Evolutionary conservation across 345 rosid species (phyloP).

Genomic region (Kernera saxatilis): DNA sequence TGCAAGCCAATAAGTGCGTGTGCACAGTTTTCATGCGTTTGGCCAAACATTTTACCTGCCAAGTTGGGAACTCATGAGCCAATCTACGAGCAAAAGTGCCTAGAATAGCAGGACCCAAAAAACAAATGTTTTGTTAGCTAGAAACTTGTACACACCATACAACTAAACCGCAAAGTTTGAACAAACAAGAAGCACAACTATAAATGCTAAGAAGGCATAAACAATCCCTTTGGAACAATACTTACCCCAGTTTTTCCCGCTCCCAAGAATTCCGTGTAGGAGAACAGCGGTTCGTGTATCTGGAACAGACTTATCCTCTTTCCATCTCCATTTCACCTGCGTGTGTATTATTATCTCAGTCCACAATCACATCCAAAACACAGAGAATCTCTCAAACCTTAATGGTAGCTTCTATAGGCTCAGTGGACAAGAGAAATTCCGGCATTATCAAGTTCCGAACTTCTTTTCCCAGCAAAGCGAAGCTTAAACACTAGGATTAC

Average conservation of each 20-base stretch:
- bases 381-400: background rate
- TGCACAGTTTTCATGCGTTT: background rate
- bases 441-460: background rate
- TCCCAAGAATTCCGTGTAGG: slow-evolving; percentile 85
- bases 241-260: slow-evolving; percentile 93
- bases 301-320: slow-evolving; percentile 55
- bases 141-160: background rate
- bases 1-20: background rate
- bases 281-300: slow-evolving; percentile 95
- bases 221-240: background rate
- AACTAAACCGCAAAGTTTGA: background rate
- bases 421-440: background rate
- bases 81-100: slow-evolving; percentile 85
- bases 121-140: background rate
- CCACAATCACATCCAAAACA: background rate
- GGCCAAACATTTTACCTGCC: slow-evolving; percentile 60
- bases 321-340: slow-evolving; percentile 83
- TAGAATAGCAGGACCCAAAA: slow-evolving; percentile 22
- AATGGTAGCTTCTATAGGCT: background rate
- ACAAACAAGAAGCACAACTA: background rate
- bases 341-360: background rate
- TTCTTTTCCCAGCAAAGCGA: background rate
- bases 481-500: background rate
- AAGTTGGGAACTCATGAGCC: slow-evolving; percentile 77
- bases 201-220: background rate